Conservation (phyloP, 495 filamentous ascomycete genomes). For the Talaromyces borbonicus region DNA sequence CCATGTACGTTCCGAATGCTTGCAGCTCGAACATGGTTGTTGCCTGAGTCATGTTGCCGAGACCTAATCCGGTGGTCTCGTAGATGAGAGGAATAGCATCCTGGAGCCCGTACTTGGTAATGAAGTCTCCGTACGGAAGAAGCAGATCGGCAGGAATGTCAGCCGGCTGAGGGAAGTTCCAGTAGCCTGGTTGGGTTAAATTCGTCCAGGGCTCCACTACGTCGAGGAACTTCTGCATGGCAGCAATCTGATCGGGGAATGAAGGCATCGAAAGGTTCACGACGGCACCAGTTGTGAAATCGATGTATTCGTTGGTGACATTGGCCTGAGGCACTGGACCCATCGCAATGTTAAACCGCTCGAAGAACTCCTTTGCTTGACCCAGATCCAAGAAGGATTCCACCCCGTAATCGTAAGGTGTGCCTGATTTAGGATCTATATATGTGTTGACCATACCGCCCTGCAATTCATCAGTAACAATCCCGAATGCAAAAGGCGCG, state of each 20-base stretch:
- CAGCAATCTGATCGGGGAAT: constrained; percentile 15
- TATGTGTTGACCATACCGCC: constrained; percentile 36
- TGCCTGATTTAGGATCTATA: constrained; percentile 20
- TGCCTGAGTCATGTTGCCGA: constrained; percentile 27
- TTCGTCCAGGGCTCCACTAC: constrained; percentile 25
- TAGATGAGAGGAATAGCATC: constrained; percentile 21
- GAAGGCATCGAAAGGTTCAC: constrained; percentile 14
- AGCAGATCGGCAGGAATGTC: constrained; percentile 35
- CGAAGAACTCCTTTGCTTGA: constrained; percentile 29
- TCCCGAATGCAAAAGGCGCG: too few species aligned
- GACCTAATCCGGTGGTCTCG: constrained; percentile 21
- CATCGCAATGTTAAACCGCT: constrained; percentile 26
- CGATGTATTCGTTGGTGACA: constrained; percentile 21
- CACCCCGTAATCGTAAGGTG: constrained; percentile 30
- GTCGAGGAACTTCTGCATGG: constrained; percentile 26
- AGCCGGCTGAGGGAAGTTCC: constrained; percentile 23
- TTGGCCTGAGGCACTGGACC: constrained; percentile 12
- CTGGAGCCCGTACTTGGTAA: constrained; percentile 33
- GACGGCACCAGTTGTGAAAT: constrained; percentile 29
- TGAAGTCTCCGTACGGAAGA: constrained; percentile 33
- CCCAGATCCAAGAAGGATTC: constrained; percentile 28
- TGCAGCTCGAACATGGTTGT: constrained; percentile 33
- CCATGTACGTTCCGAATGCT: constrained; percentile 28
- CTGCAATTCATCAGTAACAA: constrained; percentile 14
- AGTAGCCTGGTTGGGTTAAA: constrained; percentile 27